These are phyloP conservation scores for Aspergillus texensis DNA, from an alignment of 2,329 filamentous ascomycete species.

Conservation along the genomic window DNA sequence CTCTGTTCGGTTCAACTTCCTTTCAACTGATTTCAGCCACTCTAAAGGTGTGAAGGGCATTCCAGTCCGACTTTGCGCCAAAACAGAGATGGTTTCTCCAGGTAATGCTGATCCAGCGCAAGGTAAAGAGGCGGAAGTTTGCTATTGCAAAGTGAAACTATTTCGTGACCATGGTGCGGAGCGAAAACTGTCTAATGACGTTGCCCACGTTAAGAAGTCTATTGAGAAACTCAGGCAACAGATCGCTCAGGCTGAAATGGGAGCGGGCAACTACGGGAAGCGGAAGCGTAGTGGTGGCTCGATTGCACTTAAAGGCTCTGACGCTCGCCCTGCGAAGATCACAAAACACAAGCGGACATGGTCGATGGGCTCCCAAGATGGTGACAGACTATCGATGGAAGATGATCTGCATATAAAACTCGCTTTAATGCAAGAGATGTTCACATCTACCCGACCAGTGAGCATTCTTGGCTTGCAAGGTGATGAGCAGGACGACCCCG, in stretches of 20 bases:
- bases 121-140: conserved; percentile 66
- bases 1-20: conserved; percentile 94
- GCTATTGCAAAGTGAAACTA: conserved; percentile 95
- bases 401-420: conserved; percentile 51
- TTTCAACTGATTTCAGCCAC: conserved; percentile 98
- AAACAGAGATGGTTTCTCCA: conserved; percentile 70
- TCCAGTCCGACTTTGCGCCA: conserved; percentile 87
- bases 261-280: conserved; percentile 62
- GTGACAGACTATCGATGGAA: conserved; percentile 43
- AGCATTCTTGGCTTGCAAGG: conserved; percentile 48
- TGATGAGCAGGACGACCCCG: conserved; percentile 49
- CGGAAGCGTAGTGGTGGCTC: conserved; percentile 61
- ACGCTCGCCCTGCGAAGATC: conserved; percentile 73
- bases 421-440: conserved; percentile 49
- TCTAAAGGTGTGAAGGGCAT: conserved; percentile 99
- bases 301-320: conserved; percentile 47
- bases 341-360: conserved; percentile 91
- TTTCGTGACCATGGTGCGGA: conserved; percentile 96
- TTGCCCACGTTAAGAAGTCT: conserved; percentile 92
- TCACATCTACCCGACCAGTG: conserved; percentile 46
- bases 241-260: conserved; percentile 72
- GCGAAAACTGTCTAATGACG: conserved; percentile 90
- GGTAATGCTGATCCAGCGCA: conserved; percentile 49
- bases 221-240: conserved; percentile 97
- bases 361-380: conserved; percentile 78